Evolutionary conservation across 345 rosid species (phyloP).

Genomic region (Gossypioides kirkii): DNA sequence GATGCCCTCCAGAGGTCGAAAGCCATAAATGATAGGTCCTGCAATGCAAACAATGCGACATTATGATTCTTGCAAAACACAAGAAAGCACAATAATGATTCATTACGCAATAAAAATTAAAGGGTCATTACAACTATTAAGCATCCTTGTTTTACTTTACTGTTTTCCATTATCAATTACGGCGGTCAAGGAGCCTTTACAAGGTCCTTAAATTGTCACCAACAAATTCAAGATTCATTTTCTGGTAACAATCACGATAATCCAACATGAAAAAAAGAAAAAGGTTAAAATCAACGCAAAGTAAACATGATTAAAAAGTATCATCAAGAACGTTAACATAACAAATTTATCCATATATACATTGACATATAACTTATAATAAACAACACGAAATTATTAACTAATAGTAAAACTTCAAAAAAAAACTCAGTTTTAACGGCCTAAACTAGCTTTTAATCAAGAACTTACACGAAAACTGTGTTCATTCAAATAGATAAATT

Average conservation of each 20-base stretch:
- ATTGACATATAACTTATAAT: neutral
- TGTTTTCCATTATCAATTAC: neutral
- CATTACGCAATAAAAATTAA: neutral
- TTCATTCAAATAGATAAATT: too few species aligned
- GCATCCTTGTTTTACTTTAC: neutral
- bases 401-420: neutral
- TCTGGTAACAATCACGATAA: neutral
- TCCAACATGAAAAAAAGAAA: neutral
- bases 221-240: neutral
- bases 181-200: neutral
- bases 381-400: neutral
- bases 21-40: conserved; percentile 28
- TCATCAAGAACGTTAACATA: neutral
- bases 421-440: neutral
- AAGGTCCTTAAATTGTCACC: neutral
- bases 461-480: neutral
- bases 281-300: neutral
- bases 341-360: neutral
- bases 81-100: conserved; percentile 5
- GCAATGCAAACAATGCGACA: conserved; percentile 1
- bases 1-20: conserved; percentile 63
- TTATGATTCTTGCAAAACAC: neutral
- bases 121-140: neutral
- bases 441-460: neutral
- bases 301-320: neutral